Evolutionary conservation across 148 eudicot genomes (phyloP).

Genomic region (Camellia sinensis): DNA sequence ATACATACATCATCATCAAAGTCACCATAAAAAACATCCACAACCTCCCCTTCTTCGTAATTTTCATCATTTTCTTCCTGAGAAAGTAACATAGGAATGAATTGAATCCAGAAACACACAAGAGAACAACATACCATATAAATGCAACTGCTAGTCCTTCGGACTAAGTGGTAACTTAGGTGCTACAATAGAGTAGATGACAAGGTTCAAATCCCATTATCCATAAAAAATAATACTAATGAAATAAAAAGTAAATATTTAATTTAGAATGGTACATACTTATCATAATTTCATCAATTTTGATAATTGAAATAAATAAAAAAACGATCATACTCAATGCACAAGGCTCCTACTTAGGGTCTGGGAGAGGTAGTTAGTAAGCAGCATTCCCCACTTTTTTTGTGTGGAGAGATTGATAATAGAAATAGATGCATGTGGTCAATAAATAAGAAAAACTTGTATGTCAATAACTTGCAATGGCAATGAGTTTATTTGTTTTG

Average conservation of each 20-base stretch:
- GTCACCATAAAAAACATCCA: constrained; percentile 91
- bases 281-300: too few species aligned
- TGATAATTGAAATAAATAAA: too few species aligned
- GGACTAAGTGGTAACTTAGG: background rate
- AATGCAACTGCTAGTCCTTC: background rate
- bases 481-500: background rate
- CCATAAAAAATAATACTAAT: background rate
- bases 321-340: too few species aligned
- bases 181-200: constrained; percentile 2
- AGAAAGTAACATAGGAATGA: background rate
- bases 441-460: background rate
- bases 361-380: too few species aligned
- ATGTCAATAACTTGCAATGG: background rate
- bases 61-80: constrained; percentile 86
- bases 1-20: constrained; percentile 83
- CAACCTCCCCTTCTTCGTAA: constrained; percentile 79
- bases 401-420: too few species aligned
- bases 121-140: background rate
- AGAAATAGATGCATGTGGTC: background rate
- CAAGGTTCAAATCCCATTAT: background rate
- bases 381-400: too few species aligned
- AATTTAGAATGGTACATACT: background rate
- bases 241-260: background rate
- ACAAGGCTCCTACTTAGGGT: too few species aligned
- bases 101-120: background rate